These are phyloP conservation scores for Nannochloropsis granulata DNA, from an alignment of 108 stramenopile genomes.

Conservation along the genomic window DNA sequence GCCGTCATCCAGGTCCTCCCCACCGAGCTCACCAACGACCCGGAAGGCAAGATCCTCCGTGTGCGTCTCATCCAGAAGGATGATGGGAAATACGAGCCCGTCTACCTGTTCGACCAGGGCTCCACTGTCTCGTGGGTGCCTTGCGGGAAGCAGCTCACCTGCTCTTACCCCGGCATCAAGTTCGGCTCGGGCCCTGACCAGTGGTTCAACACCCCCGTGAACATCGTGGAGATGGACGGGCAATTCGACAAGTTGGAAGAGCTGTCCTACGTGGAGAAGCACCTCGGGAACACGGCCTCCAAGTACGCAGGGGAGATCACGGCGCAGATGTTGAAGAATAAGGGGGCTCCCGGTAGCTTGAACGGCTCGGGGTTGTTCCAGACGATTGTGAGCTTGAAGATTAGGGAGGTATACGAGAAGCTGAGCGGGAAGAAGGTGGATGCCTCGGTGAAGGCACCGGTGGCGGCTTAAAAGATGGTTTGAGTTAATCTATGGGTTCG, in stretches of 20 bases:
- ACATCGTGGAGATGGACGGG: conserved; percentile 88
- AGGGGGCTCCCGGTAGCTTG: conserved; percentile 79
- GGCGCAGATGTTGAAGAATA: conserved; percentile 79
- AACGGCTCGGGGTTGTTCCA: conserved; percentile 96
- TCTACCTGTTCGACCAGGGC: conserved; percentile 87
- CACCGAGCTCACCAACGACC: conserved; percentile 82
- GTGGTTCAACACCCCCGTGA: conserved; percentile 61
- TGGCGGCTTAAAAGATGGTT: neutral
- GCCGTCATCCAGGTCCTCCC: conserved; percentile 87
- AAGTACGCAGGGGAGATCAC: conserved; percentile 91
- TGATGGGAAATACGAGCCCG: conserved; percentile 75
- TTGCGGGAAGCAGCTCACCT: conserved; percentile 64
- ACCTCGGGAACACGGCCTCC: conserved; percentile 72
- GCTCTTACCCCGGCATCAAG: conserved; percentile 85
- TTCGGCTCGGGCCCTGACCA: conserved; percentile 69
- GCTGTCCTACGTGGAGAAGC: conserved; percentile 76
- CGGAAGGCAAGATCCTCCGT: conserved; percentile 70
- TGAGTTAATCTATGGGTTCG: too few relatives aligned
- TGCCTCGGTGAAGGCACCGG: neutral
- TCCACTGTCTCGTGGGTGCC: conserved; percentile 76
- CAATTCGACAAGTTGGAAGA: conserved; percentile 76
- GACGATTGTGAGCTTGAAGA: conserved; percentile 85
- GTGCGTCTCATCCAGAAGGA: conserved; percentile 81
- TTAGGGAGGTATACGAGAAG: conserved; percentile 86
- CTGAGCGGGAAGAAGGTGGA: conserved; percentile 6